Evolutionary conservation across 2,329 filamentous ascomycete species (phyloP).

Genomic region (Hypoxylon sp.): DNA sequence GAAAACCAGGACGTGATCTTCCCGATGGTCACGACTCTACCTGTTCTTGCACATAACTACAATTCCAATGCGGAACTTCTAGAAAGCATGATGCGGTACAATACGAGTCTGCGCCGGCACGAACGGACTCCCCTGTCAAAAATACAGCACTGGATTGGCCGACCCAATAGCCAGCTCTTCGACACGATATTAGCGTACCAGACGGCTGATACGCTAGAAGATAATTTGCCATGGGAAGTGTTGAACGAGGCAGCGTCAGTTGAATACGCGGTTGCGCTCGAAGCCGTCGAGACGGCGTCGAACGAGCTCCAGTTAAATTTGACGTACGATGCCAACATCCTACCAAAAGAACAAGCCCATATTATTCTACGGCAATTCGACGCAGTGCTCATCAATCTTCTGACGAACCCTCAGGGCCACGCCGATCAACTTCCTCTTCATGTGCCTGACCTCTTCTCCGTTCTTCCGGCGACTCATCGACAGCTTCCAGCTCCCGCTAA

Average conservation of each 20-base stretch:
- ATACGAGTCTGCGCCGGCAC: conserved; percentile 73
- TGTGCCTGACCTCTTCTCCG: conserved; percentile 67
- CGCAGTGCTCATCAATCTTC: conserved; percentile 69
- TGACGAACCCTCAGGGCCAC: conserved; percentile 61
- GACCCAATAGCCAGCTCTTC: conserved; percentile 76
- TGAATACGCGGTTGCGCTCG: conserved; percentile 85
- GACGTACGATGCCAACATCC: conserved; percentile 72
- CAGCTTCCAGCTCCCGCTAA: conserved; percentile 69
- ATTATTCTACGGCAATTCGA: conserved; percentile 81
- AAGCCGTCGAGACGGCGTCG: conserved; percentile 71
- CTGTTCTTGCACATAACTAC: conserved; percentile 71
- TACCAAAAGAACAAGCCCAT: conserved; percentile 77
- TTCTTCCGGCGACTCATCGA: conserved; percentile 71
- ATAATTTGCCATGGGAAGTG: conserved; percentile 67
- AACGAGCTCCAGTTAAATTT: conserved; percentile 71
- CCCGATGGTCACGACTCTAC: conserved; percentile 86
- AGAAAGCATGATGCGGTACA: conserved; percentile 73
- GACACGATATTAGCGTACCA: conserved; percentile 91
- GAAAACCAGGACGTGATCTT: conserved; percentile 73
- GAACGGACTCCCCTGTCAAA: conserved; percentile 78
- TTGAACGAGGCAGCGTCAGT: conserved; percentile 75
- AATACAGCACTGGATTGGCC: conserved; percentile 79
- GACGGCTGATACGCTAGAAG: conserved; percentile 59
- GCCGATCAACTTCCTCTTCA: conserved; percentile 56
- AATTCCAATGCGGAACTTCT: conserved; percentile 70